Base-by-base conservation (phyloP, 176 grass and related monocot species). In the Carex kokanica region DNA sequence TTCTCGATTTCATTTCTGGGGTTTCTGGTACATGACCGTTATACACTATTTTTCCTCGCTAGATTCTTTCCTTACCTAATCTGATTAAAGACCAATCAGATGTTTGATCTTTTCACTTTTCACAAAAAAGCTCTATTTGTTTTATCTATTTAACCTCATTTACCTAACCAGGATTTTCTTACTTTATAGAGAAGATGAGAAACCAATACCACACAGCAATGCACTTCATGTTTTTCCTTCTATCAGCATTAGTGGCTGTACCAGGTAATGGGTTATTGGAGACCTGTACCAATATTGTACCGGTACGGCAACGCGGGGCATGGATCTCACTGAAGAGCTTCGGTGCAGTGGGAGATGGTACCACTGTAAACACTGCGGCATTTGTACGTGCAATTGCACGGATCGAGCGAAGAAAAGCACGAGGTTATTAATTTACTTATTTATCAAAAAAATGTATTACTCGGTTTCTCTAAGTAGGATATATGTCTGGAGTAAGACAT, bases 301-400 rank as follows among this genome's bases (percentile, higher is more conserved):
- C 91, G 32, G 20, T 43, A 61, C 85, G 72, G 63, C 82, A 56
- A 34, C 92, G 89, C 47, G 87, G 83, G 34, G 92, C 89, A 24
- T 86, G 92, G 89, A 80, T 91, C 82, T 91, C 89, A 51, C 61
- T 94, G 75, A 86, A 88, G 84, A 89, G 88, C 85, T 94, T 94
- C 55, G 89, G 92, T 78, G 92, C 83, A 45, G 85, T 83, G 0
- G 92, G 92, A 16, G 92, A 94, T 67, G 92, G 92, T 0, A 81
- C 74, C 75, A 90, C 89, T 51, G 79, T 88, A 31, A 88, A 91
- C 83, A 94, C 92, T 10, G 83, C 27, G 4, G 92, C 92, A 8
- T 94, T 94, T 64, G 83, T 79, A 16, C 81, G 83, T 31, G 89
- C 88, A 60, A 85, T 94, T 29, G 60, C 80, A 2, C 82, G 69